phyloP scores from a whole-genome alignment of 2,329 filamentous ascomycete species.

The Ceratocystis harringtonii region DNA sequence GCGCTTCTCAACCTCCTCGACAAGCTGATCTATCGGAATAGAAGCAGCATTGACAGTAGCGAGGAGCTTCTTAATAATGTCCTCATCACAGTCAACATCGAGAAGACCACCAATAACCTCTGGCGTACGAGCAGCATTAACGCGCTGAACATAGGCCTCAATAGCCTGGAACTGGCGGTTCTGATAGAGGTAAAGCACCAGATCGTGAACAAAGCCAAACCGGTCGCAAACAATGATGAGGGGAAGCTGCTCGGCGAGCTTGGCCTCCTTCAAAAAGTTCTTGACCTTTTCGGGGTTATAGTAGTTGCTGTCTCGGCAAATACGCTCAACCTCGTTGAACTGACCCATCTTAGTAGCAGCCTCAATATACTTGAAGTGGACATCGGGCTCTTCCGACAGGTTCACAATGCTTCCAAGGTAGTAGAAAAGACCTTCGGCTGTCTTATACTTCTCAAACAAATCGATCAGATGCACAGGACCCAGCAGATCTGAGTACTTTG shows the following conservation, averaged over 20 bases:
- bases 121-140: slow-evolving; percentile 82
- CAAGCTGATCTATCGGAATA: slow-evolving; percentile 88
- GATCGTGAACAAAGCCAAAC: slow-evolving; percentile 97
- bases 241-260: slow-evolving; percentile 79
- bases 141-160: slow-evolving; percentile 91
- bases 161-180: slow-evolving; percentile 99
- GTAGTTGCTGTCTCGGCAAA: slow-evolving; percentile 82
- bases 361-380: slow-evolving; percentile 99
- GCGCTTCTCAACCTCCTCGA: slow-evolving; percentile 83
- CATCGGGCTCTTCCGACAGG: slow-evolving; percentile 83
- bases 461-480: slow-evolving; percentile 80
- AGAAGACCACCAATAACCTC: slow-evolving; percentile 85
- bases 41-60: slow-evolving; percentile 67
- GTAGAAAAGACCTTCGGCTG: slow-evolving; percentile 91
- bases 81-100: slow-evolving; percentile 94
- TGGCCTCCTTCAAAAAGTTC: slow-evolving; percentile 97
- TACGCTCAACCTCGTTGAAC: slow-evolving; percentile 88
- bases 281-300: slow-evolving; percentile 94
- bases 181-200: slow-evolving; percentile 94
- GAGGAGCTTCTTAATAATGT: slow-evolving; percentile 84
- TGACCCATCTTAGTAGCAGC: slow-evolving; percentile 88
- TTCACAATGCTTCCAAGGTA: slow-evolving; percentile 98
- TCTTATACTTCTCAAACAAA: slow-evolving; percentile 94
- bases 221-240: slow-evolving; percentile 97
- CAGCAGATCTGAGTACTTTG: slow-evolving; percentile 93